Evolutionary conservation across 495 filamentous ascomycete species (phyloP).

Genomic region (Talaromyces thailandensis): DNA sequence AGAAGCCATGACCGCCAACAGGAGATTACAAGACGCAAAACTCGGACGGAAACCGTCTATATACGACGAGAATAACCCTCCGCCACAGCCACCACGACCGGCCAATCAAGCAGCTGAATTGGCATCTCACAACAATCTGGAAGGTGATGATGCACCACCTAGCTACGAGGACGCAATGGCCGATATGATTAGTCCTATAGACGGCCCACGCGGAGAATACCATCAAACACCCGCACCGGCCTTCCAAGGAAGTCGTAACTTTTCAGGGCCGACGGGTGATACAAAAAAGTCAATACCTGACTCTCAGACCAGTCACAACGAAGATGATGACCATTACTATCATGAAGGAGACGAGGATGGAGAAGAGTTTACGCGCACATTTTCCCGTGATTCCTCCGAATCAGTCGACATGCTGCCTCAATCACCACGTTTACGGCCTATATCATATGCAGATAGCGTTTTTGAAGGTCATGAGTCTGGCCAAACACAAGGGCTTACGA

Average conservation of each 20-base stretch:
- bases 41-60: not conserved
- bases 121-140: conserved; percentile 17
- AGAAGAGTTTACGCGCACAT: conserved; percentile 11
- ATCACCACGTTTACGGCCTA: conserved; percentile 16
- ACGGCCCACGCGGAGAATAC: conserved; percentile 57
- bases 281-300: conserved; percentile 24
- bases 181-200: conserved; percentile 57
- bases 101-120: conserved; percentile 11
- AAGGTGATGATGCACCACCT: conserved; percentile 61
- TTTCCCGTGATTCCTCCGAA: conserved; percentile 28
- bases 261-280: conserved; percentile 34
- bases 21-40: conserved; percentile 14
- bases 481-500: too few relatives aligned
- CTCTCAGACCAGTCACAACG: not conserved
- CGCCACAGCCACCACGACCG: conserved; percentile 30
- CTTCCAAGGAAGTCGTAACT: not conserved
- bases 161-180: conserved; percentile 91
- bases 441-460: conserved; percentile 6
- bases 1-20: conserved; percentile 48
- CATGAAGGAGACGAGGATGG: conserved; percentile 16
- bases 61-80: conserved; percentile 11
- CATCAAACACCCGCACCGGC: conserved; percentile 41
- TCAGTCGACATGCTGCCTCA: conserved; percentile 39
- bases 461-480: not conserved
- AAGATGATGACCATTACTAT: conserved; percentile 3